Base-by-base conservation (phyloP, 1,284 basidiomycete species). In the Trametes pubescens region DNA sequence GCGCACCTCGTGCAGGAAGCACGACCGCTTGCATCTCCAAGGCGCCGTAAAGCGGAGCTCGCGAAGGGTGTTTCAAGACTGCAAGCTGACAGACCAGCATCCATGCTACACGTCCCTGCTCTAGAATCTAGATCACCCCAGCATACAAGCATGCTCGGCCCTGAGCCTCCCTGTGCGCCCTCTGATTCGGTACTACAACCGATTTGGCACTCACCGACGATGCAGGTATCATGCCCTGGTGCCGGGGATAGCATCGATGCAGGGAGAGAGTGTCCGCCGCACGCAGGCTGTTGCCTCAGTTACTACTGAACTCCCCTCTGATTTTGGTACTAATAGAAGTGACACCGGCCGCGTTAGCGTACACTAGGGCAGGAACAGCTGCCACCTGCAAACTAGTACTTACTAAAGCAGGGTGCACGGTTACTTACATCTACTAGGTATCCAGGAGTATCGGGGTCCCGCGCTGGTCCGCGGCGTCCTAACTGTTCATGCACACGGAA, bases 141-240 rank as follows among this genome's bases (percentile, higher is more conserved):
- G 38, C 49, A 46, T 51, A 13, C 57, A 21, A 22, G 37, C 48
- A 34, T 1, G 48, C 48, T 51, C 49, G 49, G 49, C 32, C 44
- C 21, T 26, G 49, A 29, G 46, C n/a, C n/a, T n/a, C n/a, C n/a
- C n/a, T n/a, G n/a, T n/a, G n/a, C n/a, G 34, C 49, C 24, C 32
- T 51, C 44, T 7, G 24, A 16, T 22, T n/a, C 38, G 51, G 5
- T 46, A 29, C 51, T 49, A 47, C 38, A 47, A 52, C 51, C 26
- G 32, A 46, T 59, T 52, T 59, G 58, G 58, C 58, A 59, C 26
- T 26, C 58, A 59, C 58, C 58, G 43, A 52, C 29, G 32, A 32
- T 47, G 37, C 22, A 35, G n/a, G 49, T 51, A 21, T 51, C 26
- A 34, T 16, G 14, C 22, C 44, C 44, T 26, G 44, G 14, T 4